phyloP scores from a whole-genome alignment of 768 basidiomycete species.

The Trametes cinnabarina region DNA sequence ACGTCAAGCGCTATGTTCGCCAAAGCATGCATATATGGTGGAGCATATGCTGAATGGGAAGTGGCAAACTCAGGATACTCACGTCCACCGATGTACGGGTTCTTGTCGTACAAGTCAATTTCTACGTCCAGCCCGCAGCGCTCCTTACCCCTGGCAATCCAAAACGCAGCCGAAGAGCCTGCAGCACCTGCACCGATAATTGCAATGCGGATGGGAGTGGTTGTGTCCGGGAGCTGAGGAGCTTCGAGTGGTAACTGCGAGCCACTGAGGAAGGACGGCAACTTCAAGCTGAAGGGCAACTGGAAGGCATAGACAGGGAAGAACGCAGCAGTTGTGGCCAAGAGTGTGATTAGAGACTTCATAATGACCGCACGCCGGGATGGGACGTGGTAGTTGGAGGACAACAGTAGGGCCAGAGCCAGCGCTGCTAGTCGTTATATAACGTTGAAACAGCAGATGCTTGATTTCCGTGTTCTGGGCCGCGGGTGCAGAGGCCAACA shows the following conservation, averaged over 20 bases:
- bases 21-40: too few species aligned
- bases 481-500: not conserved
- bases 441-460: not conserved
- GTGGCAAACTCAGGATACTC: conserved; percentile 36
- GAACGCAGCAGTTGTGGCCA: conserved; percentile 7
- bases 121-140: conserved; percentile 67
- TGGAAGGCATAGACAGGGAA: conserved; percentile 19
- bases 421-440: not conserved
- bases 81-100: conserved; percentile 81
- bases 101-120: conserved; percentile 82
- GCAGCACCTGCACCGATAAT: conserved; percentile 90
- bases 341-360: conserved; percentile 6
- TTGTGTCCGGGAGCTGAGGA: not conserved
- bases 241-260: conserved; percentile 6
- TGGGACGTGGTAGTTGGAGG: not conserved
- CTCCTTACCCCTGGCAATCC: conserved; percentile 78
- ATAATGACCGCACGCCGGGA: not conserved
- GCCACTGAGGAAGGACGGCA: conserved; percentile 15
- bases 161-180: conserved; percentile 80
- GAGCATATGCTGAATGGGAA: too few species aligned
- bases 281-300: conserved; percentile 18
- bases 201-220: conserved; percentile 57
- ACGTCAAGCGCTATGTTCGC: too few species aligned
- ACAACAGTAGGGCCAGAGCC: not conserved
- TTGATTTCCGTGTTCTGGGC: not conserved